Percentiles rank a stretch among this genome's conserved stretches.
These are phyloP conservation scores for Penicillium simplicissimum DNA, from an alignment of 495 filamentous ascomycete species.

Conservation along the genomic window DNA sequence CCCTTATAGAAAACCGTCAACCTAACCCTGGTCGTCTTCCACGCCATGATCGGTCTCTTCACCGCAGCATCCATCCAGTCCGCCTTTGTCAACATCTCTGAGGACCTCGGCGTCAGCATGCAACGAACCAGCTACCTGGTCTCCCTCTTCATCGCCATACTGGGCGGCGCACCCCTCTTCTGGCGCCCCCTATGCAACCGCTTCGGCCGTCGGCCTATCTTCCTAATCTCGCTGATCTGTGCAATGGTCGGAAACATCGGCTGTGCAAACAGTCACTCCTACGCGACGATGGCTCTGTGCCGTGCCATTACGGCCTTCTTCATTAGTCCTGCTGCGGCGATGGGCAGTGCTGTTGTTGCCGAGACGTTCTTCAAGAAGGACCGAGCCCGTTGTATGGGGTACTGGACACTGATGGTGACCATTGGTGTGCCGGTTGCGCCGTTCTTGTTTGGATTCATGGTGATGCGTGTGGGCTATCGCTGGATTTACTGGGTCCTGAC, in stretches of 20 bases:
- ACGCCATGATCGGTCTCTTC: constrained; percentile 58
- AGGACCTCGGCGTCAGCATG: constrained; percentile 47
- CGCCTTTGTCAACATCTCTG: constrained; percentile 50
- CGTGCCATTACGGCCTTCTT: constrained; percentile 52
- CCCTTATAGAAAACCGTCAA: constrained; percentile 53
- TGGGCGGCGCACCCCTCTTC: constrained; percentile 52
- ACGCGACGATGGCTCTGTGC: constrained; percentile 41
- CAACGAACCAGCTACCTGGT: constrained; percentile 53
- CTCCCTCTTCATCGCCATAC: constrained; percentile 51
- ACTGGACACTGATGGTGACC: constrained; percentile 45
- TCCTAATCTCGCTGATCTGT: constrained; percentile 48
- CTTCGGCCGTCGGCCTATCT: constrained; percentile 54
- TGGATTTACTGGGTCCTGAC: constrained; percentile 48
- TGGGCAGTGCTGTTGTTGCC: constrained; percentile 47
- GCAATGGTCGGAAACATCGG: constrained; percentile 50
- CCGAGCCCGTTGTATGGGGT: constrained; percentile 47
- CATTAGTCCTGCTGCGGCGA: constrained; percentile 48
- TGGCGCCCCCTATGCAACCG: constrained; percentile 56
- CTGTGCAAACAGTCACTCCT: constrained; percentile 46
- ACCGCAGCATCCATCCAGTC: constrained; percentile 54
- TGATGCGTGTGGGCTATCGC: constrained; percentile 43
- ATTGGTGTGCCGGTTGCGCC: constrained; percentile 48
- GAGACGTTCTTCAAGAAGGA: constrained; percentile 50
- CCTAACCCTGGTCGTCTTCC: constrained; percentile 54
- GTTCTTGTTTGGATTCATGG: constrained; percentile 51